Evolutionary conservation across 1,284 basidiomycete genomes (phyloP).

Genomic region (Sanghuangporus weigelae): DNA sequence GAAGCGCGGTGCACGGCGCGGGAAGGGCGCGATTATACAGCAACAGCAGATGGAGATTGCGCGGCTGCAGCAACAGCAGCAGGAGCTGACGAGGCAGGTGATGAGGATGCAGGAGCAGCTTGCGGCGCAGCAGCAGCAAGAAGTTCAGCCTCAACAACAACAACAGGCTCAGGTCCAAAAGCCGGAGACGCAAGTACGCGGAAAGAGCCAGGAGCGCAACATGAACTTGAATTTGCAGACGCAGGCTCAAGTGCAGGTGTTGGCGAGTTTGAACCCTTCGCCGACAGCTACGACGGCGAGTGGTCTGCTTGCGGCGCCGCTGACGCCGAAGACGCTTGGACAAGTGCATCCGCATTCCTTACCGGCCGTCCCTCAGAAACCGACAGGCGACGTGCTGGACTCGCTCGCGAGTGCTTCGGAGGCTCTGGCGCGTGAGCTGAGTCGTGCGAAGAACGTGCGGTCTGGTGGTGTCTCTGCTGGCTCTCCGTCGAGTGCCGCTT

Average conservation of each 20-base stretch:
- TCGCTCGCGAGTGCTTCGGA: slow-evolving; percentile 79
- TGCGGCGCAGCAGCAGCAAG: slow-evolving; percentile 7
- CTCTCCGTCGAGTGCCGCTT: neutral
- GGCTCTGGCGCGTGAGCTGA: slow-evolving; percentile 78
- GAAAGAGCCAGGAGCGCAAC: too few relatives aligned
- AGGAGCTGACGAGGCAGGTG: slow-evolving; percentile 6
- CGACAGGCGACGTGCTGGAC: slow-evolving; percentile 38
- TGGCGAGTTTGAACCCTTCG: neutral
- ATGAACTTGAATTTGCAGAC: neutral
- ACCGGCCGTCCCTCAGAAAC: slow-evolving; percentile 22
- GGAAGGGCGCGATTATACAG: slow-evolving; percentile 40
- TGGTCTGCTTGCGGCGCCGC: too few relatives aligned
- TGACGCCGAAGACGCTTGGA: slow-evolving; percentile 20
- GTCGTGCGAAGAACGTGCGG: slow-evolving; percentile 39
- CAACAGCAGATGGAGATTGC: slow-evolving; percentile 18
- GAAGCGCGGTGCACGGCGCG: slow-evolving; percentile 74
- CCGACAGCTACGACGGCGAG: slow-evolving; percentile 7
- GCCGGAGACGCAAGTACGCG: neutral
- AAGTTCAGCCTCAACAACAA: neutral
- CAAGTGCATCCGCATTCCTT: slow-evolving; percentile 11
- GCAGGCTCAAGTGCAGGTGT: neutral
- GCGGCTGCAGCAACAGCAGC: slow-evolving; percentile 10
- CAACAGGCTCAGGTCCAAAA: slow-evolving; percentile 2
- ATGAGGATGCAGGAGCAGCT: slow-evolving; percentile 2
- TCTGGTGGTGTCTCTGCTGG: neutral